Percentiles rank a stretch among this genome's conserved stretches.
phyloP scores from a whole-genome alignment of 768 basidiomycete species.

The Pleurotus djamor region DNA sequence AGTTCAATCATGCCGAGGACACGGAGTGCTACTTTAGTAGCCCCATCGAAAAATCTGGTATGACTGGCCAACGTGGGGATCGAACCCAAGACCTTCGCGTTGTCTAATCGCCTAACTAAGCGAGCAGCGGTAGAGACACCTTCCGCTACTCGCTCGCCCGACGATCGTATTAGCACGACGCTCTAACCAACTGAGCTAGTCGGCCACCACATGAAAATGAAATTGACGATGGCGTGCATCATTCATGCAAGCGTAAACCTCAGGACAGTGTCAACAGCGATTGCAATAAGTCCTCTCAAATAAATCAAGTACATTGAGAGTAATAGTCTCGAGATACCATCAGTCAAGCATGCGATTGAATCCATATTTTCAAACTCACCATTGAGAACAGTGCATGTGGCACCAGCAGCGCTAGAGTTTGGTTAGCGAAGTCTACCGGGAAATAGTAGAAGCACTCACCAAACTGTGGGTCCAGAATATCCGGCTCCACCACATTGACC shows the following conservation, averaged over 20 bases:
- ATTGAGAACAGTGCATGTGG: slow-evolving; percentile 31
- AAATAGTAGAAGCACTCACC: slow-evolving; percentile 18
- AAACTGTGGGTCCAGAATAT: slow-evolving; percentile 34
- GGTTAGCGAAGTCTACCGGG: not conserved
- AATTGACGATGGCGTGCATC: no score
- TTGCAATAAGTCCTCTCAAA: no score
- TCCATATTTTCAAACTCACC: slow-evolving; percentile 17
- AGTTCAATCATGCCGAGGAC: no score
- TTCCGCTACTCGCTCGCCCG: no score
- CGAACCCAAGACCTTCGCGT: slow-evolving; percentile 83
- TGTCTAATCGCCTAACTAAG: no score
- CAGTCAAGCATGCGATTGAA: not conserved
- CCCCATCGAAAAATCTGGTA: no score
- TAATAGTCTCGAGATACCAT: not conserved
- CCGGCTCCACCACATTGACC: slow-evolving; percentile 42
- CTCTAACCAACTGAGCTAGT: slow-evolving; percentile 95
- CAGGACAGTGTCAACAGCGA: no score
- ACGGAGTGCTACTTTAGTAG: no score
- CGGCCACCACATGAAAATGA: slow-evolving; percentile 40
- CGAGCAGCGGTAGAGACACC: no score
- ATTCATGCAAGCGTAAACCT: no score
- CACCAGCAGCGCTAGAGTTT: slow-evolving; percentile 28
- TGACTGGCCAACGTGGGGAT: slow-evolving; percentile 80
- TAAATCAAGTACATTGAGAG: not conserved
- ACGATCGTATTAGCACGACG: slow-evolving; percentile 92